Base-by-base conservation (phyloP, 2,329 filamentous ascomycete species). In the Ophiosphaerella herpotricha region DNA sequence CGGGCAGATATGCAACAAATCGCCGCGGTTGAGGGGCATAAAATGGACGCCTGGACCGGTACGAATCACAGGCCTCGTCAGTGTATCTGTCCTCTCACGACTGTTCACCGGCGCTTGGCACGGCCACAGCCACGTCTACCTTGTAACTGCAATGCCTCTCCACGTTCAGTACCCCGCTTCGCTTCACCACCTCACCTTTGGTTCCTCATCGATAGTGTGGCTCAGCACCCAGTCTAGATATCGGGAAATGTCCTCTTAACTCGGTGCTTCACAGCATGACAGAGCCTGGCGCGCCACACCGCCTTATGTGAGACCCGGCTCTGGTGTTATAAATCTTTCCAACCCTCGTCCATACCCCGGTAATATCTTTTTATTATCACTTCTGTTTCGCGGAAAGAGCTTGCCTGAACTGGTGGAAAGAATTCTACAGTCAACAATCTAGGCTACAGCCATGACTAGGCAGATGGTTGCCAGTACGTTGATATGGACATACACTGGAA, bases 71-170 rank as follows among this genome's bases (percentile, higher is more conserved):
- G 18, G 18, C 18, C 18, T 5, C 4, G 18, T 21, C 18, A 21
- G 18, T 21, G 3, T 21, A 21, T 21, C 18, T 21, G 18, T 21
- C 18, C 18, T 21, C 2, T 21, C 18, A 21, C 18, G 4, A 4
- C 41, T 43, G 32, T 33, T 58, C 57, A 61, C 58, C 56, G 56
- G 56, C 54, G 11, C 55, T 58, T 57, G 55, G 57, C 54, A 14
- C 38, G 12, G 16, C 39, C 39, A 32, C 39, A n/a, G 11, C 31
- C 39, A 29, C 26, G 23, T 41, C 33, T 8, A 21, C 26, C 29
- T 42, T 31, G 11, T 11, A 29, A 29, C 26, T 29, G 11, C 26
- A 11, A 29, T 11, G 26, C 26, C 26, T 29, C 11, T 29, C 11
- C 11, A 29, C 6, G 7, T 29, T 8, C 26, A 29, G 26, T 11